Base-by-base conservation (phyloP, 1,284 basidiomycete species). In the Termitomyces sp. region DNA sequence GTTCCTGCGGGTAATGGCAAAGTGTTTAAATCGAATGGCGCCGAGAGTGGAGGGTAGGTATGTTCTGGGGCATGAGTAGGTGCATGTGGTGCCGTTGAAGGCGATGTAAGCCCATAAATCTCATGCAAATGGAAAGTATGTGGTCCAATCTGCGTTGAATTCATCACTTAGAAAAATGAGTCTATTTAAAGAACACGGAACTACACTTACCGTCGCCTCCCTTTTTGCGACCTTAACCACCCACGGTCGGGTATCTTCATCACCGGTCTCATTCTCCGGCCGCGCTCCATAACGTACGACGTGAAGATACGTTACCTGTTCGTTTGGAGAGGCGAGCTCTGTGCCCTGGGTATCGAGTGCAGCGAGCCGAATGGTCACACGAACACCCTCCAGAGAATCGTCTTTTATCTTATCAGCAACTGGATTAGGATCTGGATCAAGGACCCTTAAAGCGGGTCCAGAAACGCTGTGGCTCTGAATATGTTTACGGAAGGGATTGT, bases 81-180 rank as follows among this genome's bases (percentile, higher is more conserved):
- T 2, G 72, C 68, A 39, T 77, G 70, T 8, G 79, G 45, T 43
- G 62, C 50, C 6, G 52, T 40, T 12, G 66, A 64, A 5, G 86
- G 80, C 0, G 87, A 82, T 0, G 88, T 82, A 2, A 95, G 80
- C 48, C 93, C 93, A 62, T 90, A 95, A 46, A 95, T 95, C 66
- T 95, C 92, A 67, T 94, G 92, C 26, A 95, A 77, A 50, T 94
- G 87, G 82, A 95, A 95, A 0, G 89, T 90, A 67, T 94, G 92
- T 5, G 86, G 79, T 6, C 92, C 92, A 64, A 95, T 95, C 83
- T 87, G 60, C 7, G 15, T 26, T 15, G 43, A n/a, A 26, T 4
- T 26, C 45, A 26, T 15, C n/a, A 48, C 48, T 30, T 30, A 15
- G 33, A 13, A 5, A 21, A 28, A n/a, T 1, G 10, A 43, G 10